Base-by-base conservation (phyloP, 2,329 filamentous ascomycete genomes). In the Penicillium sp. region DNA sequence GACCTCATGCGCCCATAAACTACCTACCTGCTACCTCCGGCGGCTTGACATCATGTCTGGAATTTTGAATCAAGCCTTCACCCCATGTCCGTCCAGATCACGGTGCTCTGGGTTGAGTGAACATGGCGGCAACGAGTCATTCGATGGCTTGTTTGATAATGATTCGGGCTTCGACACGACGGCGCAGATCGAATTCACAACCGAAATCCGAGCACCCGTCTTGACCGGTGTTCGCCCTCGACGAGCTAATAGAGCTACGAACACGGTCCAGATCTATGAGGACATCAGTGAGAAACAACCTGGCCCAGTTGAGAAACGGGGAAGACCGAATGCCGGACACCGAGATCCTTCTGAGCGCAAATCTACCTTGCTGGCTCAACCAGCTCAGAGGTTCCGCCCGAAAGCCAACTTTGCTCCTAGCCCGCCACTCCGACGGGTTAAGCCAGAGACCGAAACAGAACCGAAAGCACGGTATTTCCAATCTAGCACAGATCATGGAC, bases 111-210 rank as follows among this genome's bases (percentile, higher is more conserved):
- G 53, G 35, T 52, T 65, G 40, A 45, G 64, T 30, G 62, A 60
- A 43, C 64, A 60, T 43, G 59, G 63, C 16, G 60, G 60, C 40
- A 68, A 57, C 54, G 63, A 65, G 54, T 58, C 67, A 3, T 66
- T 71, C 30, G 62, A 66, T 51, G 70, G 64, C 52, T 60, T 71
- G 8, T 68, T 70, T 65, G 68, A 73, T 26, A 69, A 68, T 26
- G 68, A 68, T 35, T 56, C 68, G 28, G 63, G 57, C 54, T 66
- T 70, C 11, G 76, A 79, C n/a, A 67, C 74, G 16, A 80, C 78
- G 0, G 70, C 62, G 5, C 72, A 75, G 19, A 66, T 80, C 25
- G 76, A 81, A 7, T 80, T 77, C 61, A 80, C 78, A 4, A 76
- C 74, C 13, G 76, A 78, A 49, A 71, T 80, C 53, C 69, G 65